Base-by-base conservation (phyloP, 1,284 basidiomycete species). In the Pseudozyma tsukubaensis region DNA sequence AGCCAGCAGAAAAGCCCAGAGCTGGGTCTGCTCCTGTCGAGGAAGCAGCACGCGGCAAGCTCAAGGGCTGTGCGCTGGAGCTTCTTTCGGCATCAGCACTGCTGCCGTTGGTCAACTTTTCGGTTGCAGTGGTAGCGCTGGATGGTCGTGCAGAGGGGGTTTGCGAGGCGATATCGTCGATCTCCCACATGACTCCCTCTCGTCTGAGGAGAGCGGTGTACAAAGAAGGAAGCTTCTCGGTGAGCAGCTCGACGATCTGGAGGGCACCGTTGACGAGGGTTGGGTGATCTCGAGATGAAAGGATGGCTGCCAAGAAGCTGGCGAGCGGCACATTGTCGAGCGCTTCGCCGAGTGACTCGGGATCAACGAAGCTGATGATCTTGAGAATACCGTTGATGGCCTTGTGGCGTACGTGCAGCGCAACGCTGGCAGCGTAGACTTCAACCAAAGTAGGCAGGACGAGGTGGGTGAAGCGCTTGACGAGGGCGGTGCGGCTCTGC, bases 101-200 rank as follows among this genome's bases (percentile, higher is more conserved):
- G 51, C 45, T 7, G 21, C 96, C 96, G 84, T 92, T 92, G 6
- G 93, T 92, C 12, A 8, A 12, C 44, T 72, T 98, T 89, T 8
- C 95, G 93, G 16, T 29, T 29, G 24, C 21, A 9, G 44, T 24
- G 44, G 9, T 45, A 11, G 44, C 21, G 35, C 50, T 58, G 16
- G 59, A 96, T 92, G 80, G 89, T 90, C 92, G 96, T 76, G 32
- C 56, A 7, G 72, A 71, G 3, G 72, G 72, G 34, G 60, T 65
- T 54, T 75, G 67, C 7, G 63, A 61, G 8, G 82, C 83, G 40
- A 84, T 76, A 58, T 78, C 71, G 36, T 80, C 78, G 36, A 84
- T 78, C 62, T 84, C 81, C 63, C 73, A 79, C 71, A 82, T 72
- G 43, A 82, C 80, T 29, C 83, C 83, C 44, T 83, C 81, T 24